phyloP scores from a whole-genome alignment of 2,329 filamentous ascomycete species.

The Penicillium sp. region DNA sequence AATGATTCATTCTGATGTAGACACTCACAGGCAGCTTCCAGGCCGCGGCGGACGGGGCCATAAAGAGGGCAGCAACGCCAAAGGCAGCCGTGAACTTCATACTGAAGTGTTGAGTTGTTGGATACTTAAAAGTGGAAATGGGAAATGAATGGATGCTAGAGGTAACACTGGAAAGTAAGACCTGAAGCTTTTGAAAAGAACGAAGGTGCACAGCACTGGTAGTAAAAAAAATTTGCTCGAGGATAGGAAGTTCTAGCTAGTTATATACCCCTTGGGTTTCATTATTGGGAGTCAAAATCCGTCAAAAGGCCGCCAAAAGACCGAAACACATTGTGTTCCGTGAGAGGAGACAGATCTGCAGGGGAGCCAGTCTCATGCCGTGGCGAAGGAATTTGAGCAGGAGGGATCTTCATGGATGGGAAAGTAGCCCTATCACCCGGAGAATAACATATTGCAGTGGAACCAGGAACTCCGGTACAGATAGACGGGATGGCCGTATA shows the following conservation, averaged over 20 bases:
- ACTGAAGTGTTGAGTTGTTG: conserved; percentile 9
- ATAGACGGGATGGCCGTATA: not conserved
- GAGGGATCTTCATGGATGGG: not conserved
- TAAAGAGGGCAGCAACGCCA: conserved; percentile 19
- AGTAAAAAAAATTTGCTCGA: conserved; percentile 9
- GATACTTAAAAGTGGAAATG: not conserved
- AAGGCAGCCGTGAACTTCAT: conserved; percentile 26
- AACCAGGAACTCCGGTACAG: not conserved
- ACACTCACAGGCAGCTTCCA: conserved; percentile 12
- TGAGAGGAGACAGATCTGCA: conserved; percentile 1
- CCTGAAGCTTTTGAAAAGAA: conserved; percentile 13
- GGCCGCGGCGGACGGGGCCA: conserved; percentile 19
- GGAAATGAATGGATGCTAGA: conserved; percentile 13
- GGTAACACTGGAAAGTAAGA: conserved; percentile 9
- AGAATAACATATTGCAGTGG: conserved; percentile 1
- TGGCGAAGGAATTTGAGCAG: not conserved
- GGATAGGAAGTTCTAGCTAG: not conserved
- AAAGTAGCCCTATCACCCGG: not conserved
- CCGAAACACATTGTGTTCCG: not conserved
- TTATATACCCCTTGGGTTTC: conserved; percentile 14
- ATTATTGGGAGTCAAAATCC: not conserved
- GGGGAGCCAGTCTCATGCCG: not conserved
- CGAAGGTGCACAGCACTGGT: conserved; percentile 23
- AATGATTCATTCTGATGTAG: not conserved
- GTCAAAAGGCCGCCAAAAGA: not conserved